phyloP scores from a whole-genome alignment of 129 eudicot species.

The sunflower (Helianthus annuus) region DNA sequence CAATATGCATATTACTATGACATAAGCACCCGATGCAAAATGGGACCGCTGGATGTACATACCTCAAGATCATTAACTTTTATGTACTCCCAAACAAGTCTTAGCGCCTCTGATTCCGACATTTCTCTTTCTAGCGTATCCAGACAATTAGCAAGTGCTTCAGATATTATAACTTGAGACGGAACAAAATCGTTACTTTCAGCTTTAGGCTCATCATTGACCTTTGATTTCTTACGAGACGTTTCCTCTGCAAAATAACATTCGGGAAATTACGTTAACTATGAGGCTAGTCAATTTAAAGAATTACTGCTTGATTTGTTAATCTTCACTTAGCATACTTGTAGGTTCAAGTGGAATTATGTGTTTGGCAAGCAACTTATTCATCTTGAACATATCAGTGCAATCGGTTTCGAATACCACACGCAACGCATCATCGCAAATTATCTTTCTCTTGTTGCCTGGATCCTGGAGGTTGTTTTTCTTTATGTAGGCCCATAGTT shows the following conservation, averaged over 20 bases:
- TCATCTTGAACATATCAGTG: constrained; percentile 98
- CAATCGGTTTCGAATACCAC: constrained; percentile 75
- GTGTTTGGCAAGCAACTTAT: constrained; percentile 88
- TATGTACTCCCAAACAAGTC: constrained; percentile 85
- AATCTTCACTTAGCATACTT: constrained; percentile 46
- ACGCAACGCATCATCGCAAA: constrained; percentile 87
- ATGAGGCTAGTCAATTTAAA: background rate
- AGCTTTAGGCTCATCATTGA: constrained; percentile 49
- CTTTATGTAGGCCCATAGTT: constrained; percentile 92
- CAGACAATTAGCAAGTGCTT: constrained; percentile 74
- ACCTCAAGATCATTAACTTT: constrained; percentile 82
- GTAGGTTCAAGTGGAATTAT: constrained; percentile 79
- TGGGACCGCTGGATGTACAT: constrained; percentile 19
- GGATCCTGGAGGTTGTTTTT: constrained; percentile 95
- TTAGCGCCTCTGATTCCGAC: constrained; percentile 66
- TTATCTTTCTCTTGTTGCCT: constrained; percentile 87
- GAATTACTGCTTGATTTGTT: background rate
- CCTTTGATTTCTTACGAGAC: constrained; percentile 53
- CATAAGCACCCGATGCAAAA: too few species aligned
- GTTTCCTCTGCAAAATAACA: constrained; percentile 50
- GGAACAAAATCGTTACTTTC: constrained; percentile 48
- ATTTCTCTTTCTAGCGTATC: constrained; percentile 76
- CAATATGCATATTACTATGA: too few species aligned
- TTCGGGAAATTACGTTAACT: background rate
- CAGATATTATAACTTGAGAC: constrained; percentile 64